Evolutionary conservation across 2,329 filamentous ascomycete genomes (phyloP).

Genomic region (Aspergillus intermedius): DNA sequence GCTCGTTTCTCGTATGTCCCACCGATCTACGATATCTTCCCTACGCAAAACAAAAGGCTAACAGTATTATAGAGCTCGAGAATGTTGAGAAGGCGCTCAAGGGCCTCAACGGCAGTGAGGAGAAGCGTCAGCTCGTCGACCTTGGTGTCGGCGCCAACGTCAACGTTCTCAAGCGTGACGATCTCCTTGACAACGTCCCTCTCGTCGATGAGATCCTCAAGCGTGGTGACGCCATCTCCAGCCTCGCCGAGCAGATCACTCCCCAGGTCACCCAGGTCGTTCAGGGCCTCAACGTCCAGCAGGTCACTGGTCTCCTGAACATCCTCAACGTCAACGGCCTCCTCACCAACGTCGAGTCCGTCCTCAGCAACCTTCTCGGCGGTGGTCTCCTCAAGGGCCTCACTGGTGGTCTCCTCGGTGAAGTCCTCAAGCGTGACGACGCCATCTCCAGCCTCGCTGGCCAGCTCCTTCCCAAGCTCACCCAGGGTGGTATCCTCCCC

Average conservation of each 20-base stretch:
- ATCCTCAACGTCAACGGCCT: constrained; percentile 1
- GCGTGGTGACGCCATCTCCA: constrained; percentile 2
- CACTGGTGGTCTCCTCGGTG: constrained; percentile 11
- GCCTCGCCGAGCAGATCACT: neutral
- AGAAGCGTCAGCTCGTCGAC: neutral
- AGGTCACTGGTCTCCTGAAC: constrained; percentile 2
- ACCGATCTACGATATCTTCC: neutral
- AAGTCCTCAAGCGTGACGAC: neutral
- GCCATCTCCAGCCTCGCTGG: constrained; percentile 13
- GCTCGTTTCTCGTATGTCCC: constrained; percentile 1
- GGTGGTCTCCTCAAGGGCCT: constrained; percentile 2
- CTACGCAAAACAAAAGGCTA: neutral
- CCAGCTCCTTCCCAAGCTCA: neutral
- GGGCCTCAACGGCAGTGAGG: neutral
- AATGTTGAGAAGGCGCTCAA: constrained; percentile 2
- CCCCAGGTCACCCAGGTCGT: neutral
- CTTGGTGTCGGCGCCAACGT: constrained; percentile 1
- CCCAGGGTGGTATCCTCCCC: neutral
- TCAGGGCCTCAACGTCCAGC: neutral
- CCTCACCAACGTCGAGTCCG: constrained; percentile 9
- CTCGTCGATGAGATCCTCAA: neutral
- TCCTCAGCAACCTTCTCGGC: constrained; percentile 1
- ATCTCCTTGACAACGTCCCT: neutral
- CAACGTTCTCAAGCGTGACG: neutral
- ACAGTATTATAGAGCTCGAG: neutral